Evolutionary conservation across 176 grass and related monocot genomes (phyloP), one percentile per base, ranked within the genome.

Genomic region (Carex cristatella): DNA sequence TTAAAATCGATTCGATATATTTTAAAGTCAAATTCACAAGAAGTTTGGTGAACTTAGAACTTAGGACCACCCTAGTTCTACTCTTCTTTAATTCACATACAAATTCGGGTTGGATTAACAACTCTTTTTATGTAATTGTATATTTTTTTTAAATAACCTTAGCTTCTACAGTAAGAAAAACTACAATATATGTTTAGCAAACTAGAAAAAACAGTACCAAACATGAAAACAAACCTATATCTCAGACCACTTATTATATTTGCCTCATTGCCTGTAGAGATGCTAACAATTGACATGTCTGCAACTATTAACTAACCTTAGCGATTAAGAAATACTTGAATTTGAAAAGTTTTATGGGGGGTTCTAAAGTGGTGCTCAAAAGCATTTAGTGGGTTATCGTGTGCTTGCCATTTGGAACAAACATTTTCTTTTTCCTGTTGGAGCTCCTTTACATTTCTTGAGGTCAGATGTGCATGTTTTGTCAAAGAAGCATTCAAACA

Each of bases 301-400:
- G 5, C 4, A 75, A 75, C 65, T 38, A 49, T 46, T 8, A 10
- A 9, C 38, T 46, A 72, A 44, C 5, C 74, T 79, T 79, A 79
- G 74, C 74, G 7, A 79, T 51, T 79, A 79, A 79, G 74, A 37
- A 4, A 79, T 58, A 79, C 53, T 78, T 33, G 53, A 79, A 79
- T 35, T 57, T 79, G 19, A 35, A 58, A 79, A 56, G 49, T 31
- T 79, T 56, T 33, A 79, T 58, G 28, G 74, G 27, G 74, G 7
- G 51, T 30, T 79, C 30, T 57, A 79, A 78, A 58, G 74, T 79
- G 74, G 53, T 32, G 19, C 74, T 79, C 2, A 79, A 35, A 48
- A 79, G 53, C 53, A 79, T 18, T 58, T 79, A 79, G 74, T 79
- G 74, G 74, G 35, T 37, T 35, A 28, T 51, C 6, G 13, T 58